Evolutionary conservation across 2,329 filamentous ascomycete genomes (phyloP).

Genomic region (Talaromyces sp.): DNA sequence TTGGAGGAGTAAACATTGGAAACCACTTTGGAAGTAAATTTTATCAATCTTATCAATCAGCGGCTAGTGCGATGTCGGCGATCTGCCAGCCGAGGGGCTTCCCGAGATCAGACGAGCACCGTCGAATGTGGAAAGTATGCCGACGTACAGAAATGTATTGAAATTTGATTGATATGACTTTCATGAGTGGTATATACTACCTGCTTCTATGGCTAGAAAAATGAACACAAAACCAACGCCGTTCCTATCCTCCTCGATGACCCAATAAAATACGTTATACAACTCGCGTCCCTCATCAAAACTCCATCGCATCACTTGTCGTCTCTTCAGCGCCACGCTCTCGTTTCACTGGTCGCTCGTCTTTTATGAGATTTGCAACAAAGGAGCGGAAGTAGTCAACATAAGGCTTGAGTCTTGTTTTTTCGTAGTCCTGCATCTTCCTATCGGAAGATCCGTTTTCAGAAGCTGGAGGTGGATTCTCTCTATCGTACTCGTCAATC

Average conservation of each 20-base stretch:
- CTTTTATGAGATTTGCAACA: slow-evolving; percentile 74
- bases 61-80: neutral
- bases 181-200: neutral
- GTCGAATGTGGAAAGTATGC: neutral
- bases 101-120: neutral
- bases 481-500: slow-evolving; percentile 74
- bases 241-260: neutral
- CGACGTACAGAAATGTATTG: neutral
- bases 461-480: slow-evolving; percentile 42
- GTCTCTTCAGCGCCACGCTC: slow-evolving; percentile 44
- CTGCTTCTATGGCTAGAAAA: neutral
- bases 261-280: neutral
- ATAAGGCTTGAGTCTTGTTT: slow-evolving; percentile 91
- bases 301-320: slow-evolving; percentile 61
- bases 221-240: slow-evolving; percentile 2
- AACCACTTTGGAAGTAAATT: neutral
- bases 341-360: slow-evolving; percentile 58
- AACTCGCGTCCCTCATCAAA: slow-evolving; percentile 42
- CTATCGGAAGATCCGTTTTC: slow-evolving; percentile 37
- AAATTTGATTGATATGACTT: neutral
- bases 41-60: slow-evolving; percentile 19
- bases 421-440: slow-evolving; percentile 83
- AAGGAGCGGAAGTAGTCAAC: slow-evolving; percentile 85
- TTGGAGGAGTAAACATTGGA: neutral
- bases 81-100: neutral